Conservation (phyloP, 768 basidiomycete genomes). For the Kwoniella dendrophila region DNA sequence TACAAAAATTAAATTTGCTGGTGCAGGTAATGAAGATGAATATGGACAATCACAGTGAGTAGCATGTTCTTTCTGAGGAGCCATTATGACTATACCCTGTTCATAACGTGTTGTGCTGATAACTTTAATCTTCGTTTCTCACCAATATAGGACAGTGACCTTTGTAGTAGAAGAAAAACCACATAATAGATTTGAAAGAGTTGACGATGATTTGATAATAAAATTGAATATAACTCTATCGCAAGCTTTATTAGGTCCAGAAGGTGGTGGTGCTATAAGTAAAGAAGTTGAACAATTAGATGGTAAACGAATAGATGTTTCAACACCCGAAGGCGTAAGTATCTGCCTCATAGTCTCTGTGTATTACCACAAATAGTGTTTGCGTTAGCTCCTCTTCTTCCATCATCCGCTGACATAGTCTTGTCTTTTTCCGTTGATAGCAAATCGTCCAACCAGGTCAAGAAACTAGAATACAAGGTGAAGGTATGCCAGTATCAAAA, state of each 20-base stretch:
- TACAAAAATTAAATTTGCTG: constrained; percentile 88
- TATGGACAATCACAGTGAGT: constrained; percentile 53
- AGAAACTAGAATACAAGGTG: constrained; percentile 69
- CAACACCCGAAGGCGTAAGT: constrained; percentile 62
- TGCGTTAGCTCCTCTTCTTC: background rate
- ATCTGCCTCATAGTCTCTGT: background rate
- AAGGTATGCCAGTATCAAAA: constrained; percentile 74
- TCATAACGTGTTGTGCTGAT: background rate
- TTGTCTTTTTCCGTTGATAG: constrained; percentile 4
- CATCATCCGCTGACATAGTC: background rate
- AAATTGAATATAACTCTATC: constrained; percentile 70
- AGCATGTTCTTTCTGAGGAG: constrained; percentile 58
- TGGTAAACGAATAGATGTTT: constrained; percentile 72
- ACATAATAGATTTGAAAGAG: constrained; percentile 73
- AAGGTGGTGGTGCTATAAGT: constrained; percentile 61
- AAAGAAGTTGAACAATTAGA: constrained; percentile 72
- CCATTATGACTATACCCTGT: background rate
- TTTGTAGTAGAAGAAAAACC: constrained; percentile 95
- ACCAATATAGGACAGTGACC: constrained; percentile 78
- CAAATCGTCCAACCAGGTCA: constrained; percentile 60
- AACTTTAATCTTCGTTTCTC: background rate
- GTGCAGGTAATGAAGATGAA: constrained; percentile 64
- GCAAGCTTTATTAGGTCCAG: constrained; percentile 73
- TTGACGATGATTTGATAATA: constrained; percentile 75
- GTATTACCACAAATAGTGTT: background rate